A percentile compares a stretch with the other conserved stretches of the same genome.
phyloP scores from a whole-genome alignment of 345 rosid species.

The Raphanus sativus region DNA sequence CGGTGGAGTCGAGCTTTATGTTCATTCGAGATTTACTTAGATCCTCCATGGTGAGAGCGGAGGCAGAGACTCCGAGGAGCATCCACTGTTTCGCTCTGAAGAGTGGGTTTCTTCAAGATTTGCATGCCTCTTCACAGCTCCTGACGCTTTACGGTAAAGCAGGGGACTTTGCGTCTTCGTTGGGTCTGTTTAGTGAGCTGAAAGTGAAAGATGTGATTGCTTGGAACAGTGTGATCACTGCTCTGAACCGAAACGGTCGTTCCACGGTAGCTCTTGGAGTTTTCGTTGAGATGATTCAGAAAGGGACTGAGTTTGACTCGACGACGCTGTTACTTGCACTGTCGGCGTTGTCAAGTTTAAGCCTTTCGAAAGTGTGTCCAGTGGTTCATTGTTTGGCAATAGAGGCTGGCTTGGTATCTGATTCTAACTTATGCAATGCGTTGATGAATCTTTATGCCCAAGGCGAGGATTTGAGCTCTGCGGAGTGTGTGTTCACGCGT shows the following conservation, averaged over 20 bases:
- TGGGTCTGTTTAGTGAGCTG: conserved; percentile 46
- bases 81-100: conserved; percentile 62
- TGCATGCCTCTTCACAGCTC: conserved; percentile 48
- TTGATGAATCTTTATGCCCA: conserved; percentile 60
- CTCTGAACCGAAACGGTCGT: conserved; percentile 43
- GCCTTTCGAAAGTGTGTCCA: conserved; percentile 33
- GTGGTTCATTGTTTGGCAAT: conserved; percentile 49
- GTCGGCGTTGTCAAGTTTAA: conserved; percentile 37
- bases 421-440: conserved; percentile 50
- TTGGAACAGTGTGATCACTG: conserved; percentile 65
- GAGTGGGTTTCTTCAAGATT: conserved; percentile 50
- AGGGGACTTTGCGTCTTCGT: conserved; percentile 38
- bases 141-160: conserved; percentile 50
- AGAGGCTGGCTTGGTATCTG: conserved; percentile 46
- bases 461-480: conserved; percentile 49
- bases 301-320: conserved; percentile 51
- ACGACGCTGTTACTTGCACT: conserved; percentile 40
- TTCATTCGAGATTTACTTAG: conserved; percentile 39
- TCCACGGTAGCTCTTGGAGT: conserved; percentile 39
- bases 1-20: conserved; percentile 15
- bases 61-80: conserved; percentile 17
- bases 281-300: conserved; percentile 44
- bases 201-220: conserved; percentile 49
- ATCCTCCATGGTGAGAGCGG: conserved; percentile 28
- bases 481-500: conserved; percentile 41